phyloP scores from a whole-genome alignment of 345 rosid species.

The Bruguiera parviflora region DNA sequence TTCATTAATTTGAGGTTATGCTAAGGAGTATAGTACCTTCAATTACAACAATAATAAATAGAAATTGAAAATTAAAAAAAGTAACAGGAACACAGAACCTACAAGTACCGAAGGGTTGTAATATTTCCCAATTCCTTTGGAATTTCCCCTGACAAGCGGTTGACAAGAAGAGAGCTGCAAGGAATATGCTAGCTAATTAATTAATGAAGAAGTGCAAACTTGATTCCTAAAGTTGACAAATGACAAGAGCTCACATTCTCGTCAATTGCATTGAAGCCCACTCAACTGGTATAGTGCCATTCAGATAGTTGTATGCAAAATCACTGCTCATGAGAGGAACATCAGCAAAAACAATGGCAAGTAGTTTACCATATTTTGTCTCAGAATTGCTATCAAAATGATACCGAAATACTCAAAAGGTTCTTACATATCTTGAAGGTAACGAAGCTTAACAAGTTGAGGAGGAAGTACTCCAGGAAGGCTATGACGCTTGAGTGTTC shows the following conservation, averaged over 20 bases:
- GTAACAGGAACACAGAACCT: constrained; percentile 20
- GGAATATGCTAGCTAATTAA: constrained; percentile 6
- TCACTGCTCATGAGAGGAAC: constrained; percentile 39
- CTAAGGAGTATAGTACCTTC: background rate
- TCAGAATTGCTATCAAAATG: background rate
- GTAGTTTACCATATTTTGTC: background rate
- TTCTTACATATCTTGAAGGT: constrained; percentile 52
- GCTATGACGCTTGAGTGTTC: constrained; percentile 42
- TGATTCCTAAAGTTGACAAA: constrained; percentile 1
- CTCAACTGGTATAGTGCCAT: constrained; percentile 54
- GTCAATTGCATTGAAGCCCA: constrained; percentile 51
- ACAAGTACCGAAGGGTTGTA: constrained; percentile 46
- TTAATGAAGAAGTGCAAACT: background rate
- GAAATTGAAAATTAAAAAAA: background rate
- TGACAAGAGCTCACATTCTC: constrained; percentile 38
- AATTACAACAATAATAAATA: background rate
- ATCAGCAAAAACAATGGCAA: background rate
- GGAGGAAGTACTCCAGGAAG: constrained; percentile 73
- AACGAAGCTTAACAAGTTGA: constrained; percentile 50
- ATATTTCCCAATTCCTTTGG: constrained; percentile 49
- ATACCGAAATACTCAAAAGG: background rate
- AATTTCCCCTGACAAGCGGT: constrained; percentile 54
- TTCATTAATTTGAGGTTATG: too few relatives aligned
- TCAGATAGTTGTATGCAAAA: constrained; percentile 51
- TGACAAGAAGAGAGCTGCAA: constrained; percentile 45